phyloP scores from a whole-genome alignment of 108 stramenopile genomes.

The Cyclostephanos invisitatus region DNA sequence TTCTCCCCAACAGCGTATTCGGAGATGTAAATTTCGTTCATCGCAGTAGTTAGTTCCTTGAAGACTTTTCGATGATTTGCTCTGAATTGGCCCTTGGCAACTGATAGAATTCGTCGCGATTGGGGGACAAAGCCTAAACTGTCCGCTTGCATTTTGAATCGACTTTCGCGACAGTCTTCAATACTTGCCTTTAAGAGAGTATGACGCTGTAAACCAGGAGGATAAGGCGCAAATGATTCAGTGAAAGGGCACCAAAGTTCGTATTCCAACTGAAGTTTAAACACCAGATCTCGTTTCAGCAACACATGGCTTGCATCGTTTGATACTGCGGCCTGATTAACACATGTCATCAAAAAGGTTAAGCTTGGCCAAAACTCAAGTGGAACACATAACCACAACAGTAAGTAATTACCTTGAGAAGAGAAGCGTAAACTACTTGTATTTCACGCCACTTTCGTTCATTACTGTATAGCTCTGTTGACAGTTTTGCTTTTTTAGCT shows the following conservation, averaged over 20 bases:
- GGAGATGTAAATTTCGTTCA: constrained; percentile 47
- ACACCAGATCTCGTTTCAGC: constrained; percentile 69
- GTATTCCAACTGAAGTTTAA: constrained; percentile 69
- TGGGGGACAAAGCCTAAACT: constrained; percentile 74
- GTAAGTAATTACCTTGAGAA: constrained; percentile 52
- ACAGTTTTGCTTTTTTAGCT: constrained; percentile 33
- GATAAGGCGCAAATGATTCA: constrained; percentile 74
- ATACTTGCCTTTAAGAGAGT: constrained; percentile 51
- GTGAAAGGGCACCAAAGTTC: constrained; percentile 85
- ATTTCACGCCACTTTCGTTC: constrained; percentile 88
- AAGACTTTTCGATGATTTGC: constrained; percentile 39
- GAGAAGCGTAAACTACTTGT: constrained; percentile 71
- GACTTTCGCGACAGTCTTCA: constrained; percentile 48
- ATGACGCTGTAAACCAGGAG: constrained; percentile 31
- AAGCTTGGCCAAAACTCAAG: neutral
- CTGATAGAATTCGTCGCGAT: constrained; percentile 45
- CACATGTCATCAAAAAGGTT: constrained; percentile 1
- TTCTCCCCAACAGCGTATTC: constrained; percentile 56
- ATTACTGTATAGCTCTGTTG: constrained; percentile 48
- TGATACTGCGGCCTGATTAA: constrained; percentile 48
- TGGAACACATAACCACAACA: too few species aligned
- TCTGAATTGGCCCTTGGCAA: constrained; percentile 17
- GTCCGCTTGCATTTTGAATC: constrained; percentile 67
- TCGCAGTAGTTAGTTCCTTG: constrained; percentile 66
- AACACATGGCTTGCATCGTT: constrained; percentile 58